A percentile compares a stretch with the other conserved stretches of the same genome.
These are phyloP conservation scores for Magnolia kwangsiensis DNA, from an alignment of 164 flowering plant species.

Conservation along the genomic window DNA sequence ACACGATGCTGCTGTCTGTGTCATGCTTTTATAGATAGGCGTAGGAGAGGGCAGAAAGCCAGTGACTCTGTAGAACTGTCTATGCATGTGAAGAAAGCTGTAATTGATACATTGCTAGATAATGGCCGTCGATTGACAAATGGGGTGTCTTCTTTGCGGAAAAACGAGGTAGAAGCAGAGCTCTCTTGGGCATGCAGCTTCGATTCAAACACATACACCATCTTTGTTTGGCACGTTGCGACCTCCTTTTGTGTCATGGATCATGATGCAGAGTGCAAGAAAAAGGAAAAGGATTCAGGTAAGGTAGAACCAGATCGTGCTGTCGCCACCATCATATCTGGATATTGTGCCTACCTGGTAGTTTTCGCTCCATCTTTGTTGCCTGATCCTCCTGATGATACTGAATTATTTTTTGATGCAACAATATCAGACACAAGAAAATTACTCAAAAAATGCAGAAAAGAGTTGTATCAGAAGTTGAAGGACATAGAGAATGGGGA, in stretches of 20 bases:
- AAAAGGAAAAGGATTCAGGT: background rate
- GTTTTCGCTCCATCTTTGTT: background rate
- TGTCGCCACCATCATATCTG: background rate
- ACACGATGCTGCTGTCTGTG: no score
- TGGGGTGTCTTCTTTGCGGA: background rate
- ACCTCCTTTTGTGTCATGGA: conserved; percentile 2
- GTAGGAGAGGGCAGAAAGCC: background rate
- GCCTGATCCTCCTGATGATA: background rate
- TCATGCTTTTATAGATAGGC: background rate
- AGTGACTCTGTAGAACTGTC: no score
- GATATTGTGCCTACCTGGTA: conserved; percentile 5
- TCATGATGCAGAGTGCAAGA: background rate
- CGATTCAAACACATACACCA: background rate
- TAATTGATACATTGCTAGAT: background rate
- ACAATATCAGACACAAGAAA: background rate
- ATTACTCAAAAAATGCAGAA: background rate
- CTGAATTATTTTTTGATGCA: background rate
- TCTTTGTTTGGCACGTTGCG: conserved; percentile 1
- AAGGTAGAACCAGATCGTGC: background rate
- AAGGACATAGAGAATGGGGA: background rate
- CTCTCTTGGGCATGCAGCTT: background rate
- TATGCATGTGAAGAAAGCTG: background rate
- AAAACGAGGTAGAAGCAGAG: background rate
- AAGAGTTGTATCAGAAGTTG: background rate
- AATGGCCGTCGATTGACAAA: background rate